Evolutionary conservation across 345 rosid species (phyloP), one percentile per base, ranked within the genome.

Genomic region (Dipteronia sinensis): DNA sequence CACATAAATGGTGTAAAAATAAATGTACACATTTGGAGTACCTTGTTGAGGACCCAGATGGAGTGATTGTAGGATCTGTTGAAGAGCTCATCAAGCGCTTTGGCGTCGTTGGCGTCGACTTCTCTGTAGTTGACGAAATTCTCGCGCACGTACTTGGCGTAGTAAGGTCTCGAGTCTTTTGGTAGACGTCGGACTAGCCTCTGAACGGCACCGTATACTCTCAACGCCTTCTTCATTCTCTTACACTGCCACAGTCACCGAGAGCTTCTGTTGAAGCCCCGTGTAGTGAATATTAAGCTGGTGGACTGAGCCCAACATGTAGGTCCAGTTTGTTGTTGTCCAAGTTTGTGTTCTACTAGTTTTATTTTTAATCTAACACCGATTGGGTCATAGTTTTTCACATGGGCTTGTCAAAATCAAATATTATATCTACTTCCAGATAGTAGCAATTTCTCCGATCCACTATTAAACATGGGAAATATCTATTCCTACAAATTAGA

Each of bases 21-120:
- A 42, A 8, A 42, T 42, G 46, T 42, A 42, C 22, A 23, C 23
- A 19, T n/a, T 53, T 47, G 65, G 7, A 44, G 19, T 40, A 92
- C 97, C 99, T 96, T 96, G 76, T 84, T 85, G 86, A 94, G 95
- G 79, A 96, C 91, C 99, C 99, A 94, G 59, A 92, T 78, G 66
- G 99, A 94, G 86, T 96, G 99, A 82, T 87, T 88, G 66, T 91
- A 92, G 15, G 97, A 89, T 63, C 99, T 85, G 71, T 82, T 93
- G 80, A 87, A 94, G 88, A 92, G 95, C 88, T 96, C 98, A 19
- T 89, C 87, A 27, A 94, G 87, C 77, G 94, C 79, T 23, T 77
- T 74, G 77, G 87, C 62, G 81, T 90, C 94, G 65, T 76, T 77
- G 71, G 79, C 84, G 64, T 91, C 97, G 58, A 88, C 86, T 22